Conservation (phyloP, 1,139 yeast genomes). For the Saccharomyces hybrid region DNA sequence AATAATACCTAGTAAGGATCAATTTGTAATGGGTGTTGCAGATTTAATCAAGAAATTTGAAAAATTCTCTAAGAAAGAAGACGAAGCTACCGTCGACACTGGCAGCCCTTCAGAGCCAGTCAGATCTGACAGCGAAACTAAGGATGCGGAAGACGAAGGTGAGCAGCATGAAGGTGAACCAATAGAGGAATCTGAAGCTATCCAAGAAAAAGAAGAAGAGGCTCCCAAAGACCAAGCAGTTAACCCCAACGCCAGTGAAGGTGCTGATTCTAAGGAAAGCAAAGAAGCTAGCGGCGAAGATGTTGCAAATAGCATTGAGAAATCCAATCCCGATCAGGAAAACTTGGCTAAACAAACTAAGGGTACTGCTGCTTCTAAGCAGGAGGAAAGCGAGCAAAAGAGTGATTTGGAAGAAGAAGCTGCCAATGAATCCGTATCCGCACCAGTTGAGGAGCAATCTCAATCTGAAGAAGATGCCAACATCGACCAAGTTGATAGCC, state of each 20-base stretch:
- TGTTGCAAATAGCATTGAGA: neutral
- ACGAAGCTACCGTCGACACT: neutral
- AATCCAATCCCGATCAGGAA: neutral
- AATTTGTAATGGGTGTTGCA: slow-evolving; percentile 30
- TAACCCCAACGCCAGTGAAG: neutral
- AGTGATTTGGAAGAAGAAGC: slow-evolving; percentile 6
- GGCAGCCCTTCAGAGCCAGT: neutral
- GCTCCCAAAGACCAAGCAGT: neutral
- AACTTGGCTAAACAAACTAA: slow-evolving; percentile 1
- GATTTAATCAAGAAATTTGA: slow-evolving; percentile 33
- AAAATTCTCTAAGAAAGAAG: slow-evolving; percentile 17
- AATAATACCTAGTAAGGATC: neutral
- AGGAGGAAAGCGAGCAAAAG: slow-evolving; percentile 2
- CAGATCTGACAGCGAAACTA: neutral
- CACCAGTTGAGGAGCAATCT: slow-evolving; percentile 3
- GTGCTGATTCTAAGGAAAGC: neutral
- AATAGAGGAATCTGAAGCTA: neutral
- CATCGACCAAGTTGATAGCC: neutral
- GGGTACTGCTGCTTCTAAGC: slow-evolving; percentile 3
- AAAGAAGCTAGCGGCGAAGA: neutral
- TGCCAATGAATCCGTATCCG: slow-evolving; percentile 3
- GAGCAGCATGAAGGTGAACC: neutral
- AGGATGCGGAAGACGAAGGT: neutral
- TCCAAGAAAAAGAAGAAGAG: neutral
- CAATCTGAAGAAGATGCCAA: slow-evolving; percentile 3